These are phyloP conservation scores for Gloeopeniophorella convolvens DNA, from an alignment of 768 basidiomycete genomes.

Conservation along the genomic window DNA sequence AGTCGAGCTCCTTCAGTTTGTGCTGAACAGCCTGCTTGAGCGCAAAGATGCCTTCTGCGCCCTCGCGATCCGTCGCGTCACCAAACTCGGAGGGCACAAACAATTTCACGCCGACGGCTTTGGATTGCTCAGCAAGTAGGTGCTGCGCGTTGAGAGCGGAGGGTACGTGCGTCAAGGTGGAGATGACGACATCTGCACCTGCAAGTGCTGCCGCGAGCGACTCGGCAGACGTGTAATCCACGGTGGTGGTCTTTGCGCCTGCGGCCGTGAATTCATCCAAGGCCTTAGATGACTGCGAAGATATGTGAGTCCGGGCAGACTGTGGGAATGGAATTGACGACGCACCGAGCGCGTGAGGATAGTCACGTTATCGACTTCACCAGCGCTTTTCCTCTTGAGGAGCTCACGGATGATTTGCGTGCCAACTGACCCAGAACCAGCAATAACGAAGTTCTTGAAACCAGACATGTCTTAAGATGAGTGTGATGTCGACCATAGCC, in stretches of 20 bases:
- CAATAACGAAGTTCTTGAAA: slow-evolving; percentile 5
- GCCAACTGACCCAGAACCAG: neutral
- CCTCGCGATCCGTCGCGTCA: slow-evolving; percentile 1
- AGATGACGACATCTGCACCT: slow-evolving; percentile 14
- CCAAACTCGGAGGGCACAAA: slow-evolving; percentile 30
- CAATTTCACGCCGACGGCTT: slow-evolving; percentile 25
- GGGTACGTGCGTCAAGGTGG: neutral
- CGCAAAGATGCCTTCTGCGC: slow-evolving; percentile 3
- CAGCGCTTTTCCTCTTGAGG: neutral
- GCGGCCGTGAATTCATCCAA: slow-evolving; percentile 1
- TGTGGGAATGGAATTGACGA: neutral
- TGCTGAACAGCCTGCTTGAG: slow-evolving; percentile 10
- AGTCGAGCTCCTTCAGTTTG: slow-evolving; percentile 15
- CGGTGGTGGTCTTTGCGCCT: slow-evolving; percentile 7
- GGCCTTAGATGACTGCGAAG: neutral
- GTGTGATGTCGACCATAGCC: no score
- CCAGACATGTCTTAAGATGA: slow-evolving; percentile 3
- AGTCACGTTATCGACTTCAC: slow-evolving; percentile 5
- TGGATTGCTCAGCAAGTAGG: slow-evolving; percentile 26
- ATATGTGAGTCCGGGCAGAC: neutral
- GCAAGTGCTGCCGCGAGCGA: slow-evolving; percentile 7
- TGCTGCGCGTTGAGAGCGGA: slow-evolving; percentile 22
- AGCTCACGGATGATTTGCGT: neutral
- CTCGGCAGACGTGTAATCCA: slow-evolving; percentile 13
- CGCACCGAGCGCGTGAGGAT: slow-evolving; percentile 7